These are phyloP conservation scores for Liriodendron chinense DNA, from an alignment of 164 flowering plant species.

Conservation along the genomic window DNA sequence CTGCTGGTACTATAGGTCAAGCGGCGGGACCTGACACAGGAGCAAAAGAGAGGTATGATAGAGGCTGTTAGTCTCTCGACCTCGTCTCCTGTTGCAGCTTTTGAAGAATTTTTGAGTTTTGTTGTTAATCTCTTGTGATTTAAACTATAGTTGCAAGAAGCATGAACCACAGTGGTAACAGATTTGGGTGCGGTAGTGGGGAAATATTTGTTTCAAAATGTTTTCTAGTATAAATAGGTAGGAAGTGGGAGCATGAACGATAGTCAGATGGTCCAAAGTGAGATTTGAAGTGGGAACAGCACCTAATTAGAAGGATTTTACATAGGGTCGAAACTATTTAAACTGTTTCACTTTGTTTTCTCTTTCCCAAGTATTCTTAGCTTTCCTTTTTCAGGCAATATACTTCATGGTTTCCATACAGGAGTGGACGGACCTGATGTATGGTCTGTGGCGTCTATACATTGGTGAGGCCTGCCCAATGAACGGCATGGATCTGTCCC, in stretches of 20 bases:
- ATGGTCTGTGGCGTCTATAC: no score
- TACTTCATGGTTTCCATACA: no score
- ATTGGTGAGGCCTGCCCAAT: no score
- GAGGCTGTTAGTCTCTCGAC: conserved; percentile 6
- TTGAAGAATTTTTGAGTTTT: neutral
- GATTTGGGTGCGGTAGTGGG: no score
- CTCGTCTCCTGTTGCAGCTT: neutral
- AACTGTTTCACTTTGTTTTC: neutral
- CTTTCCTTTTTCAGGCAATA: no score
- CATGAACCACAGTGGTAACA: no score
- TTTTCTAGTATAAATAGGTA: neutral
- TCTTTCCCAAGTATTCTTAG: no score
- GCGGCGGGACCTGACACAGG: neutral
- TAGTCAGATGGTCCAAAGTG: neutral
- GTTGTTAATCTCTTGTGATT: neutral
- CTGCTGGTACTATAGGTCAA: neutral
- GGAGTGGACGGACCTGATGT: no score
- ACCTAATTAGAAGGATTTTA: neutral
- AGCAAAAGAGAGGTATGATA: conserved; percentile 6
- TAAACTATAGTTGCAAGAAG: neutral
- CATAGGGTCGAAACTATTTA: neutral
- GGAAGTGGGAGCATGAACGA: neutral
- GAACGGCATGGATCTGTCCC: no score
- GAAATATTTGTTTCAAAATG: neutral
- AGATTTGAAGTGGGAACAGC: neutral